Percentiles rank a stretch among this genome's conserved stretches.
phyloP scores from a whole-genome alignment of 2,329 filamentous ascomycete genomes.

The Endoconidiophora laricicola region DNA sequence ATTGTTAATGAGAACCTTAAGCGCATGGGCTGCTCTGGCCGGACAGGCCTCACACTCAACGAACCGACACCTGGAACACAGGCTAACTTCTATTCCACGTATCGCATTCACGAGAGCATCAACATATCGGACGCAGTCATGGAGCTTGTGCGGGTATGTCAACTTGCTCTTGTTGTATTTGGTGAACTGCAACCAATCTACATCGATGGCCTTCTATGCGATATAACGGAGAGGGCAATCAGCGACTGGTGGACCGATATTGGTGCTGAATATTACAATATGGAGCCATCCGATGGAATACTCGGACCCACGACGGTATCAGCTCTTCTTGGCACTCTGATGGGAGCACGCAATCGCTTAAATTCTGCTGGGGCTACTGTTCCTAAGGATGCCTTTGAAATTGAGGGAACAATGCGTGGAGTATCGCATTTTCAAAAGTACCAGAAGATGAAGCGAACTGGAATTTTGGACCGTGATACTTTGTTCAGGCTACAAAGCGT shows the following conservation, averaged over 20 bases:
- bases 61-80: slow-evolving; percentile 66
- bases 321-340: slow-evolving; percentile 68
- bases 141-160: slow-evolving; percentile 81
- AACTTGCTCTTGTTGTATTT: slow-evolving; percentile 76
- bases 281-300: slow-evolving; percentile 84
- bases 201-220: slow-evolving; percentile 80
- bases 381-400: slow-evolving; percentile 80
- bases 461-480: slow-evolving; percentile 69
- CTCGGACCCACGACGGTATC: slow-evolving; percentile 83
- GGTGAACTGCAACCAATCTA: slow-evolving; percentile 76
- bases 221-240: slow-evolving; percentile 78
- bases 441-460: slow-evolving; percentile 60
- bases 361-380: slow-evolving; percentile 73
- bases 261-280: slow-evolving; percentile 78
- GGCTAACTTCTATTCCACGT: slow-evolving; percentile 82
- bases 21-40: slow-evolving; percentile 76
- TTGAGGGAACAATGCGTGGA: slow-evolving; percentile 64
- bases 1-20: slow-evolving; percentile 93
- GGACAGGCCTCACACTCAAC: slow-evolving; percentile 67
- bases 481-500: slow-evolving; percentile 61
- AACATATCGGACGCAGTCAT: slow-evolving; percentile 62
- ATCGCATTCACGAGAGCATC: slow-evolving; percentile 71
- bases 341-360: slow-evolving; percentile 79
- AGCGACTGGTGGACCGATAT: slow-evolving; percentile 95
- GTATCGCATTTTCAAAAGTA: slow-evolving; percentile 83